Evolutionary conservation across 495 filamentous ascomycete species (phyloP).

Genomic region (Physcia stellaris): DNA sequence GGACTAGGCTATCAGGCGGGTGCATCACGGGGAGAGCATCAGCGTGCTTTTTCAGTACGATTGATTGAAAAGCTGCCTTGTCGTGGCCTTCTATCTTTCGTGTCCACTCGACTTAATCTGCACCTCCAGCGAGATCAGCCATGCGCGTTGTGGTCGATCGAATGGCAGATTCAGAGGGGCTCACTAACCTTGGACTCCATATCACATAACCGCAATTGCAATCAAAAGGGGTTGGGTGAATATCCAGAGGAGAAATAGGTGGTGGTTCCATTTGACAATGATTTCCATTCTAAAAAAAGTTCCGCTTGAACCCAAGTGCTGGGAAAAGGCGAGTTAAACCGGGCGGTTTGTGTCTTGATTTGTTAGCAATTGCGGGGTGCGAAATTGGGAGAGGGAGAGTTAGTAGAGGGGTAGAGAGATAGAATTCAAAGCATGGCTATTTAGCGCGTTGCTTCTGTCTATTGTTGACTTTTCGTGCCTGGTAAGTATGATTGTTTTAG

Average conservation of each 20-base stretch:
- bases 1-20: slow-evolving; percentile 70
- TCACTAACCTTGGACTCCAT: not conserved
- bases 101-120: not conserved
- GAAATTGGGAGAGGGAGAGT: too few relatives aligned
- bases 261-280: not conserved
- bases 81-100: not conserved
- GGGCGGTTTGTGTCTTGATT: too few relatives aligned
- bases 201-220: not conserved
- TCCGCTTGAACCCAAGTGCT: slow-evolving; percentile 22
- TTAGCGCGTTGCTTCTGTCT: too few relatives aligned
- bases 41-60: slow-evolving; percentile 93
- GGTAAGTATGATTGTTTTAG: too few relatives aligned
- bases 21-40: slow-evolving; percentile 97
- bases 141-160: slow-evolving; percentile 1
- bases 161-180: not conserved
- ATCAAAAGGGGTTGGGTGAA: not conserved
- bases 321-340: slow-evolving; percentile 7
- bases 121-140: not conserved
- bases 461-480: too few relatives aligned
- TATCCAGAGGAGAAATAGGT: not conserved
- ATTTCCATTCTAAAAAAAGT: not conserved
- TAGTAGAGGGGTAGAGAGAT: too few relatives aligned
- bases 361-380: too few relatives aligned
- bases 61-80: too few relatives aligned
- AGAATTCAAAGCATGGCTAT: too few relatives aligned